Evolutionary conservation across 2,329 filamentous ascomycete species (phyloP), one percentile per base, ranked within the genome.

Genomic region (Xylaria sp.): DNA sequence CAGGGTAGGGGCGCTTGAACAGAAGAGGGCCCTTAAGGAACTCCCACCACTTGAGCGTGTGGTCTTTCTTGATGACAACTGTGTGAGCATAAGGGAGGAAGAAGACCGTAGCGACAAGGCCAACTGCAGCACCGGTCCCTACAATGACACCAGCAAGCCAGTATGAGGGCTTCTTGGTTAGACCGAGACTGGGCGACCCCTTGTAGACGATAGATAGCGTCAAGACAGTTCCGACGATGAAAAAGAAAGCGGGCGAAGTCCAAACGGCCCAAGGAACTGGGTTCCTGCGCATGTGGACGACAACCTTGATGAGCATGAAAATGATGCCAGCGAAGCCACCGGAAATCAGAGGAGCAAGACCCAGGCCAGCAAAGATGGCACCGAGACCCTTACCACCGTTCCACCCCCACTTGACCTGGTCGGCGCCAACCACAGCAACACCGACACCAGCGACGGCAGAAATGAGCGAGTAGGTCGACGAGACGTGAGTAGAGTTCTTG

Each of bases 151-250:
- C 78, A 11, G 83, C 88, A 64, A 92, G 85, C 72, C 86, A 92
- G 83, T 84, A 88, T 8, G 77, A 76, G 1, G 90, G 88, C 81
- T 89, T 90, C 77, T 89, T 85, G 79, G 79, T 81, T 28, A 92
- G 79, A 21, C 83, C 83, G 31, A 91, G 83, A 62, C 81, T 87
- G 23, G 90, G 89, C 9, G 90, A 92, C 33, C 90, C 90, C 83
- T 93, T 92, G 84, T 92, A 92, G 69, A 93, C 90, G 70, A 94
- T 87, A 45, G 89, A 92, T 4, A 94, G 82, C 0, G 90, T 90
- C 78, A 89, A 92, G 71, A 93, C 78, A 61, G 89, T 91, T 58
- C 83, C 89, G 59, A 90, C 89, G 62, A 93, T 85, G 59, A 92
- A 85, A 83, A 93, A 93, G 80, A 89, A 93, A 78, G 90, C 86